Evolutionary conservation across 1,284 basidiomycete genomes (phyloP), one percentile per base, ranked within the genome.

Genomic region (Gastroboletus turbinatus): DNA sequence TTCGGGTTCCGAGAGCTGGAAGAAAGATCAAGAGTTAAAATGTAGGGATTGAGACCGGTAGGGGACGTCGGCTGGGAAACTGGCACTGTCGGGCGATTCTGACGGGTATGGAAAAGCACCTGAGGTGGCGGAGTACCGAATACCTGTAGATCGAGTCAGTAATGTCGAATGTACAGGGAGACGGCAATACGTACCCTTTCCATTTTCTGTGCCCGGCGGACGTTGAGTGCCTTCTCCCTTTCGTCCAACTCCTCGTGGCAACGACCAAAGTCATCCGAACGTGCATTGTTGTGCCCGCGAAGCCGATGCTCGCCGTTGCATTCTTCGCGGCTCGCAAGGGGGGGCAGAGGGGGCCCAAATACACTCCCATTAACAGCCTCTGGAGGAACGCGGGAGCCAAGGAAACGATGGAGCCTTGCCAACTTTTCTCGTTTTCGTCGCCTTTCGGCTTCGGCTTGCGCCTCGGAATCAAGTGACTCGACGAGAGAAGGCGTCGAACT

Each of bases 81-180:
- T 2, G 57, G 56, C 7, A 61, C 57, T 11, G 59, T 55, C 21
- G 65, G 60, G 55, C 66, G 67, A 36, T 60, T 57, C 25, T 77
- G 75, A 33, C 82, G 82, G 11, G 84, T 84, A 68, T 84, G 85
- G 67, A 85, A 91, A 19, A 92, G 77, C 4, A 78, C 82, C 60
- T 88, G 87, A 2, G 90, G 90, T 36, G 90, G 90, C 7, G 82
- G 83, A 32, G 84, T 83, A 52, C 90, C 90, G 66, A 92, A 92
- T 65, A 92, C 79, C 90, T 92, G 57, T 9, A 17, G 44, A 25
- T 46, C 53, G 39, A 21, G 40, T 57, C 46, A 56, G 60, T 32
- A 53, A 56, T 25, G 43, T 47, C 35, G 43, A 35, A 56, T 39
- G 19, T 47, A 49, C 45, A 17, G 21, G 29, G 48, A 50, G 39